Evolutionary conservation across 768 basidiomycete species (phyloP), one percentile per base, ranked within the genome.

Genomic region (Suillus sp.): DNA sequence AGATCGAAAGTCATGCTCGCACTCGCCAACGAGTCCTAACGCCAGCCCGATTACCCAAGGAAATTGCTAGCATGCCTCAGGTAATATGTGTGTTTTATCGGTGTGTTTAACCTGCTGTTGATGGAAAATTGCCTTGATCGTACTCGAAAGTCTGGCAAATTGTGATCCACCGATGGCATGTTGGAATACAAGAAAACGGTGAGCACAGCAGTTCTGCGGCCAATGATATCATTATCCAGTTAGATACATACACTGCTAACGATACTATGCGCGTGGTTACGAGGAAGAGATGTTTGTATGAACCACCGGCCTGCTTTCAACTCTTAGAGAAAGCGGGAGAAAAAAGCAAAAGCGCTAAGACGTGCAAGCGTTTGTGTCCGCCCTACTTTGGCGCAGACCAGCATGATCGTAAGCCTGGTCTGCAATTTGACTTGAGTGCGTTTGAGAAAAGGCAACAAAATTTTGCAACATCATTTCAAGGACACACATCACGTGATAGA

Each of bases 381-480:
- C 73, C 69, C 73, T 75, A 58, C 73, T 75, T 75, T 75, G 73
- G 73, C 73, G 72, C 73, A 75, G 48, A 75, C 74, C 73, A 72
- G 61, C 51, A 34, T 65, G 48, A 38, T 30, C 45, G 22, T 48
- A 38, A 56, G 59, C 38, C 22, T 65, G 74, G 65, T 67, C 66
- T 72, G 73, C 66, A 74, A 74, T 74, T 74, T 74, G 73, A 74
- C 73, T 62, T 67, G 73, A 75, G 73, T 74, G 73, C 74, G 74
- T 67, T 70, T 62, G 59, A 65, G 62, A 65, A 61, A 13, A 4
- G 0, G n/a, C n/a, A n/a, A 51, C 14, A 16, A 51, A 68, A 59
- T 20, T 7, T 37, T 11, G 14, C 50, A 27, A 32, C 7, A 4
- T 18, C 4, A 10, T 14, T 38, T 48, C n/a, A 4, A 40, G 50